Evolutionary conservation across 176 grass and related monocot species (phyloP).

Genomic region (Aegilops longissima): DNA sequence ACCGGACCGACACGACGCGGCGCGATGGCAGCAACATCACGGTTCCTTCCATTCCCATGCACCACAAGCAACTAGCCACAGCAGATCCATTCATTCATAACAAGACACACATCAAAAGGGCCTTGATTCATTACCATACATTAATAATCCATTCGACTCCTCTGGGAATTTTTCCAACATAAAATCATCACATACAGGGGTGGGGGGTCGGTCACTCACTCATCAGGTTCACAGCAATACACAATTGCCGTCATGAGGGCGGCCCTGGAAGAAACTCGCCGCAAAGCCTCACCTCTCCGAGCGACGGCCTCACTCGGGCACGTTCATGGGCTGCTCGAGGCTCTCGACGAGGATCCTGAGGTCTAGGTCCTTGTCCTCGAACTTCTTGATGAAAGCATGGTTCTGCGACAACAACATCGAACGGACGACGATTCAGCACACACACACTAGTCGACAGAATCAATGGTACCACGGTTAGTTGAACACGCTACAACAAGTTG

Average conservation of each 20-base stretch:
- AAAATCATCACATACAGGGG: conserved; percentile 16
- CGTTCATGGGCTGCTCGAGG: conserved; percentile 81
- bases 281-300: not conserved
- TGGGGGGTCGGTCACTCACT: not conserved
- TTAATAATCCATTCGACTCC: not conserved
- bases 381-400: conserved; percentile 95
- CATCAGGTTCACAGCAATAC: not conserved
- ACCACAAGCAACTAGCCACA: not conserved
- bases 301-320: conserved; percentile 38
- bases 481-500: not conserved
- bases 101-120: conserved; percentile 9
- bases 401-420: conserved; percentile 39
- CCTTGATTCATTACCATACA: not conserved
- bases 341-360: conserved; percentile 65
- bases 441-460: not conserved
- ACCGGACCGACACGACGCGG: no score
- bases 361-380: conserved; percentile 88
- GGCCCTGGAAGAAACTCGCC: not conserved
- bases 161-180: not conserved
- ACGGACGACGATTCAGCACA: not conserved
- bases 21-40: not conserved
- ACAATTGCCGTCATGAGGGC: not conserved
- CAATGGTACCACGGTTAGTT: not conserved
- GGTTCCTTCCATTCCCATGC: conserved; percentile 2
- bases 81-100: not conserved